Percentiles rank a stretch among this genome's conserved stretches.
Evolutionary conservation across 495 filamentous ascomycete genomes (phyloP).

Genomic region (Penicillium goetzii): DNA sequence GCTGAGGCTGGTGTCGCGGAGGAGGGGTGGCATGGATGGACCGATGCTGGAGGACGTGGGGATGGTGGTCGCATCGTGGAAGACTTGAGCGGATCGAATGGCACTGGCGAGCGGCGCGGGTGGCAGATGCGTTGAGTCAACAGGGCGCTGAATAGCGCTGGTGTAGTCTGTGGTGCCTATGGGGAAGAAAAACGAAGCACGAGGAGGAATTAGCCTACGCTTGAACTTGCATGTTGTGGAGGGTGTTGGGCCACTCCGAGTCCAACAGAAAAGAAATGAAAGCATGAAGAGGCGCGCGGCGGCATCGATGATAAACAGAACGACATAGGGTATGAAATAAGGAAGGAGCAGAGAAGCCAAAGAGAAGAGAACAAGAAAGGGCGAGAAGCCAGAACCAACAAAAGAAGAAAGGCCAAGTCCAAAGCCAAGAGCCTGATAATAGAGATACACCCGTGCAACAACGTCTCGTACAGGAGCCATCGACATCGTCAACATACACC

Average conservation of each 20-base stretch:
- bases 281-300: slow-evolving; percentile 28
- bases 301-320: slow-evolving; percentile 28
- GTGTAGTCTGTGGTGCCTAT: slow-evolving; percentile 47
- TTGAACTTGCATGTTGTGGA: slow-evolving; percentile 32
- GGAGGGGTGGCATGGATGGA: slow-evolving; percentile 71
- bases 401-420: slow-evolving; percentile 39
- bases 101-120: slow-evolving; percentile 44
- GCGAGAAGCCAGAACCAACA: slow-evolving; percentile 25
- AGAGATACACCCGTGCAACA: slow-evolving; percentile 29
- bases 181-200: slow-evolving; percentile 22
- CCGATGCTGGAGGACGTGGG: slow-evolving; percentile 58
- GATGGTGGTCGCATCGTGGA: slow-evolving; percentile 70
- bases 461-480: slow-evolving; percentile 21
- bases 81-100: slow-evolving; percentile 76
- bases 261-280: slow-evolving; percentile 20
- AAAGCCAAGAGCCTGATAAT: slow-evolving; percentile 24
- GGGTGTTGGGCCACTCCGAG: slow-evolving; percentile 16
- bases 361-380: slow-evolving; percentile 31
- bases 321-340: slow-evolving; percentile 34
- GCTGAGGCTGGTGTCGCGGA: slow-evolving; percentile 66
- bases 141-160: slow-evolving; percentile 35
- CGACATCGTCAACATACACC: slow-evolving; percentile 19
- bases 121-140: slow-evolving; percentile 29
- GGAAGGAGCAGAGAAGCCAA: slow-evolving; percentile 28
- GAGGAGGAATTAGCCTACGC: slow-evolving; percentile 51